Evolutionary conservation across 2,329 filamentous ascomycete species (phyloP), one percentile per base, ranked within the genome.

Genomic region (Fusarium sp.): DNA sequence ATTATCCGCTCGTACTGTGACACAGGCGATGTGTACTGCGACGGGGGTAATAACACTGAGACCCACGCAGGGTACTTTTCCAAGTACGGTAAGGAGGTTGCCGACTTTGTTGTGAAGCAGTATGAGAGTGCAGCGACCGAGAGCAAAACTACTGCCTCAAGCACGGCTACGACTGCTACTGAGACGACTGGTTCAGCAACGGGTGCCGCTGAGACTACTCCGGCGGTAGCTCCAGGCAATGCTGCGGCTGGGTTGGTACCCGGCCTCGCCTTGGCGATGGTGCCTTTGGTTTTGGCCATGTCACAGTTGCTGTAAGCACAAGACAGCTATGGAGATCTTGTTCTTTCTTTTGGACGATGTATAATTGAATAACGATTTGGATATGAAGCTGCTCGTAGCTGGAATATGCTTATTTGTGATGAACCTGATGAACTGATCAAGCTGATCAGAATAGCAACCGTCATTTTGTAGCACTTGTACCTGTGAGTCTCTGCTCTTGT

Each of bases 1-100:
- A 76, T 77, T 33, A 68, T 82, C 44, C 72, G 76, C 44, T 80
- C 80, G 5, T 82, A 78, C 71, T 82, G 80, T 71, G 80, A 82
- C 72, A 75, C 65, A 1, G 80, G 80, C 47, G 82, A 83, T 61
- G 59, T 73, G 17, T 82, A 80, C 72, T 82, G 80, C 68, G 80
- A 78, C 68, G 5, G 40, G 9, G 81, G 80, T 37, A 33, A 65
- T 5, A 67, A 73, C 40, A 56, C 37, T 3, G 55, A 56, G 5
- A 75, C 79, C 3, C 81, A 81, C 64, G 73, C 75, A 20, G 56
- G 62, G 24, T 83, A 83, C 66, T 67, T 81, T 14, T 24, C 46
- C 17, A 75, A 68, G 28, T 82, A 82, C 68, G 75, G 75, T 41
- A 64, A 71, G 19, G 71, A 79, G 3, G 74, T 78, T 4, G 74